These are phyloP conservation scores for Persicaria maculosa DNA, from an alignment of 148 eudicot genomes.

Conservation along the genomic window DNA sequence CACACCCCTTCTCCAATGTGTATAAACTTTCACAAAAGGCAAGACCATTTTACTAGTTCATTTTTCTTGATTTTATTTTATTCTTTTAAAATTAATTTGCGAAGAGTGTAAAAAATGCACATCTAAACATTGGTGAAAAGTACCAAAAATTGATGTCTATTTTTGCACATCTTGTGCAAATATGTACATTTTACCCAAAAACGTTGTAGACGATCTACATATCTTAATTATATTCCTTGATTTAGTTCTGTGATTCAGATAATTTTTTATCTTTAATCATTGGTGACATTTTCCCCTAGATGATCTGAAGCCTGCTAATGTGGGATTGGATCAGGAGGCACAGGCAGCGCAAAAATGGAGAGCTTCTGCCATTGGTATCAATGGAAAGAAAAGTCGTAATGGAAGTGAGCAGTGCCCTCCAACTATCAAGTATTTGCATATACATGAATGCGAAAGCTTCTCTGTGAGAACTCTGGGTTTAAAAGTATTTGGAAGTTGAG, in stretches of 20 bases:
- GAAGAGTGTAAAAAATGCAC: too few relatives aligned
- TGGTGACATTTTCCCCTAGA: constrained; percentile 25
- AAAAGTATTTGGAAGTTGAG: constrained; percentile 4
- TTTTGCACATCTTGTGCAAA: too few relatives aligned
- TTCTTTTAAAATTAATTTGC: too few relatives aligned
- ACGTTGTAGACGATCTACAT: not conserved
- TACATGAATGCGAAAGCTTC: constrained; percentile 81
- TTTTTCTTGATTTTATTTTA: too few relatives aligned
- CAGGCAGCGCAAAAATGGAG: constrained; percentile 68
- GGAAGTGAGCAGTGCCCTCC: constrained; percentile 51
- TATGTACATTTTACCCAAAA: not conserved
- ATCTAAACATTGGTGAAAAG: too few relatives aligned
- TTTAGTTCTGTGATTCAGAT: not conserved
- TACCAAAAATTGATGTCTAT: too few relatives aligned
- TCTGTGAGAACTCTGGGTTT: constrained; percentile 49
- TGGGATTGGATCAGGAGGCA: constrained; percentile 97
- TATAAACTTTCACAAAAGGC: too few relatives aligned
- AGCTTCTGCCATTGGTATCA: constrained; percentile 46
- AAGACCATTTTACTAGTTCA: too few relatives aligned
- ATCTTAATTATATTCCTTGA: not conserved
- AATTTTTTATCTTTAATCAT: not conserved
- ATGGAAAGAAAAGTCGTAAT: constrained; percentile 59
- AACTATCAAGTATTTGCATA: constrained; percentile 75
- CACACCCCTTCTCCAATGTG: too few relatives aligned
- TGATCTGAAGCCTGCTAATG: constrained; percentile 94